A percentile compares a stretch with the other conserved stretches of the same genome.
Conservation (phyloP, 345 rosid species). For the Citrus cavaleriei region DNA sequence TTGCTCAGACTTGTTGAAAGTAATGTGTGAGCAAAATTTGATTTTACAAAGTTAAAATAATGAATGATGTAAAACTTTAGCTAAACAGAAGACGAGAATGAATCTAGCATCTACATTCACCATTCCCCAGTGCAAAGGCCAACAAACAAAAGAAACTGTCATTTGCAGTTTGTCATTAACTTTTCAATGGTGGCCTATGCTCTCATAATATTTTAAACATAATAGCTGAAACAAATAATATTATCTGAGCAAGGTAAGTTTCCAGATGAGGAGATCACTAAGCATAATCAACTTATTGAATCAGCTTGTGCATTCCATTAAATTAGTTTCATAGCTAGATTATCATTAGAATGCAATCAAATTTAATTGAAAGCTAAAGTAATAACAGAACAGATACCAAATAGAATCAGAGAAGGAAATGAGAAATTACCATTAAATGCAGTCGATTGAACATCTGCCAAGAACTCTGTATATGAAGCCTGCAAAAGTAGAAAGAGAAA, state of each 20-base stretch:
- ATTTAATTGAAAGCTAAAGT: neutral
- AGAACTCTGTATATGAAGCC: constrained; percentile 44
- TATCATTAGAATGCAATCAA: neutral
- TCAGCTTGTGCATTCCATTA: neutral
- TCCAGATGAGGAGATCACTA: neutral
- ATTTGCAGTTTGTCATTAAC: neutral
- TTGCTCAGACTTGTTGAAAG: too few relatives aligned
- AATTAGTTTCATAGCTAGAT: neutral
- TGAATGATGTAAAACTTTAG: neutral
- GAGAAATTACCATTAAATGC: constrained; percentile 33
- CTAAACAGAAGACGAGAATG: neutral
- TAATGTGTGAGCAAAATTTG: neutral
- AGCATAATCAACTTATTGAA: neutral
- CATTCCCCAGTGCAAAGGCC: neutral
- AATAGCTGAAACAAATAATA: neutral
- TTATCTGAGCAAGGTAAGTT: neutral
- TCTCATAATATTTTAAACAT: neutral
- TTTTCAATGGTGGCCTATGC: neutral
- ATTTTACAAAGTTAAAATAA: neutral
- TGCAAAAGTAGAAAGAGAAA: constrained; percentile 8
- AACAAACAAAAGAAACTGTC: neutral
- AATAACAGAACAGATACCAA: neutral
- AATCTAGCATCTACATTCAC: neutral
- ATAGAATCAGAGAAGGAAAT: neutral
- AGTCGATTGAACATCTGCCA: constrained; percentile 40